These are phyloP conservation scores for Leccinum rimulosum DNA, from an alignment of 768 basidiomycete genomes.

Conservation along the genomic window DNA sequence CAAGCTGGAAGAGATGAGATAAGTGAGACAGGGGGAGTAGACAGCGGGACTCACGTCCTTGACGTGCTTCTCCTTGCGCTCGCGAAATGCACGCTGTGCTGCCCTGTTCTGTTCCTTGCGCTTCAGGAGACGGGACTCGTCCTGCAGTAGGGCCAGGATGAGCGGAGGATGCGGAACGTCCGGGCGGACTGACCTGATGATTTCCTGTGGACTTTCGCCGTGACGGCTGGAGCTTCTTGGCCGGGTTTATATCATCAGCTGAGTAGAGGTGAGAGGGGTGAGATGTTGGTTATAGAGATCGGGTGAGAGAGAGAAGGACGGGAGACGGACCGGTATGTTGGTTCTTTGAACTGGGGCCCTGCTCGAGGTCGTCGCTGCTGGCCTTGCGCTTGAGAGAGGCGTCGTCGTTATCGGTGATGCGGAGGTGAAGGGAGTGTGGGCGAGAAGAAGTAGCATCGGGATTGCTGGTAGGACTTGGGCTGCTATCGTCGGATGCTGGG, in stretches of 20 bases:
- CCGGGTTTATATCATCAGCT: constrained; percentile 26
- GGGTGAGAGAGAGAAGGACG: neutral
- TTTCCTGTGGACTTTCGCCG: constrained; percentile 43
- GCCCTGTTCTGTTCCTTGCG: constrained; percentile 97
- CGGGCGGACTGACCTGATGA: constrained; percentile 30
- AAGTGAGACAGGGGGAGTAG: constrained; percentile 6
- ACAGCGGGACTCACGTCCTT: constrained; percentile 70
- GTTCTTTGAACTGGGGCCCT: constrained; percentile 65
- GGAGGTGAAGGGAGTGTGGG: constrained; percentile 17
- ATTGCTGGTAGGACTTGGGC: constrained; percentile 68
- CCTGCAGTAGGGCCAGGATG: constrained; percentile 36
- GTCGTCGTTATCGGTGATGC: constrained; percentile 42
- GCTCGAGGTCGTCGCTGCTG: constrained; percentile 57
- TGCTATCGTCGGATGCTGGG: constrained; percentile 73
- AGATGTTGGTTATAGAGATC: neutral
- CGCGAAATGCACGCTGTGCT: constrained; percentile 95
- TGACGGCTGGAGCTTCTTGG: constrained; percentile 26
- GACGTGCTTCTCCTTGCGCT: constrained; percentile 96
- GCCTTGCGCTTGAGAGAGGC: constrained; percentile 74
- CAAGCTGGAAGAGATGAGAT: constrained; percentile 52
- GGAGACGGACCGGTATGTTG: constrained; percentile 56
- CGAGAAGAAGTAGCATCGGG: constrained; percentile 29
- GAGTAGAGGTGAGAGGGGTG: neutral
- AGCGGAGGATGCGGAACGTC: neutral
- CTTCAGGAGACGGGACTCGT: constrained; percentile 75